Evolutionary conservation across 2,329 filamentous ascomycete genomes (phyloP).

Genomic region (Diaporthe ilicicola): DNA sequence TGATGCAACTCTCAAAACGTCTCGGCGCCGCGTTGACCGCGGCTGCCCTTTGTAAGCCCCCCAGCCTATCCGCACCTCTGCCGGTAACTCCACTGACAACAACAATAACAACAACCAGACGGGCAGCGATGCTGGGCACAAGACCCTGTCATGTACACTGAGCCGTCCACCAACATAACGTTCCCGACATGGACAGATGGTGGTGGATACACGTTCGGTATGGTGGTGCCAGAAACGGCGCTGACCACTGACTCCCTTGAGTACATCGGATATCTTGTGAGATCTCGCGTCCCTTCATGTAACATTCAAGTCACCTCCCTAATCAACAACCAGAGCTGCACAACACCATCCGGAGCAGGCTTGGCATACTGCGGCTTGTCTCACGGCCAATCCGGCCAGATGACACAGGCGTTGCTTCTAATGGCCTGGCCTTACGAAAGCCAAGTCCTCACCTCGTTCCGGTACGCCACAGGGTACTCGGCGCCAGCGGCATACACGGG

Average conservation of each 20-base stretch:
- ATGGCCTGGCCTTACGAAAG: conserved; percentile 59
- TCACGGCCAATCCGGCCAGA: conserved; percentile 45
- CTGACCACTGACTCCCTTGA: conserved; percentile 25
- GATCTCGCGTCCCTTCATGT: neutral
- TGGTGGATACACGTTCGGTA: conserved; percentile 27
- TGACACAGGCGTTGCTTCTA: conserved; percentile 63
- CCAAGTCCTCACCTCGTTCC: conserved; percentile 60
- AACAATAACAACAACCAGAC: conserved; percentile 1
- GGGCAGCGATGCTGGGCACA: conserved; percentile 28
- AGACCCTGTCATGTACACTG: conserved; percentile 21
- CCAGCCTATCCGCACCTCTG: no score
- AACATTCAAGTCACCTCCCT: neutral
- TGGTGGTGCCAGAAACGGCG: conserved; percentile 22
- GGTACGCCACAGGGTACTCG: conserved; percentile 62
- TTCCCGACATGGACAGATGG: conserved; percentile 25
- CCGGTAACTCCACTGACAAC: neutral
- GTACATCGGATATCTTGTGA: conserved; percentile 29
- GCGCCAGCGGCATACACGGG: conserved; percentile 64
- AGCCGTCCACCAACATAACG: conserved; percentile 27
- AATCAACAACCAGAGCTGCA: conserved; percentile 18
- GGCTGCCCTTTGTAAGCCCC: conserved; percentile 23
- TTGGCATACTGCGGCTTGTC: conserved; percentile 26
- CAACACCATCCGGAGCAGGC: conserved; percentile 25
- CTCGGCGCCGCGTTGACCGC: conserved; percentile 25
- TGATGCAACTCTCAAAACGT: conserved; percentile 19